phyloP scores from a whole-genome alignment of 768 basidiomycete species.

The Pleurotus djamor region DNA sequence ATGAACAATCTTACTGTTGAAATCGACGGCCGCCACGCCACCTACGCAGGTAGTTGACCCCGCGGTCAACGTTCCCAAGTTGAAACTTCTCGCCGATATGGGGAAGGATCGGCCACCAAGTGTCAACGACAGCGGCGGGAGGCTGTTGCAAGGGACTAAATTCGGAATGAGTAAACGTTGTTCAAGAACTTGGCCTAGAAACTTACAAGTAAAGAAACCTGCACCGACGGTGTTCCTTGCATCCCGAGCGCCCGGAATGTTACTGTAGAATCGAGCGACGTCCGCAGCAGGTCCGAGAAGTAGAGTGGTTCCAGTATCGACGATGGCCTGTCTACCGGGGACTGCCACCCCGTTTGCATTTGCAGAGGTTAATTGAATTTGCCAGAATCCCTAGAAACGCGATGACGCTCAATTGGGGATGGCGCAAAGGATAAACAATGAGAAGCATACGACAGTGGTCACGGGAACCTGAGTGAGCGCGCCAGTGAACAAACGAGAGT shows the following conservation, averaged over 20 bases:
- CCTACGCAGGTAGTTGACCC: constrained; percentile 46
- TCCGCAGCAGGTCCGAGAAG: constrained; percentile 24
- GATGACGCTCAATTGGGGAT: not conserved
- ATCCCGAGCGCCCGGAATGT: constrained; percentile 19
- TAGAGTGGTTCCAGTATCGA: constrained; percentile 36
- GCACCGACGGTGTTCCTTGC: constrained; percentile 7
- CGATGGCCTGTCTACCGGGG: constrained; percentile 17
- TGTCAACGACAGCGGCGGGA: constrained; percentile 26
- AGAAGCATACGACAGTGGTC: constrained; percentile 12
- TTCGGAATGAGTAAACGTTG: constrained; percentile 18
- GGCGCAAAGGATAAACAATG: not conserved
- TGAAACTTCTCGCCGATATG: constrained; percentile 41
- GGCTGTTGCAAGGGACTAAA: constrained; percentile 20
- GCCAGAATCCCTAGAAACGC: constrained; percentile 21
- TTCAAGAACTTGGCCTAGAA: constrained; percentile 11
- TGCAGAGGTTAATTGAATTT: constrained; percentile 14
- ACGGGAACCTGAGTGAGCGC: constrained; percentile 11
- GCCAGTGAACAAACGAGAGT: constrained; percentile 42
- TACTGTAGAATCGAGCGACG: constrained; percentile 19
- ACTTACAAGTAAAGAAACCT: constrained; percentile 11
- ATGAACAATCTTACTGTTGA: constrained; percentile 11
- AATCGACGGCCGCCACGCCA: constrained; percentile 46
- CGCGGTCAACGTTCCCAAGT: constrained; percentile 34
- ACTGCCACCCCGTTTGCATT: constrained; percentile 11
- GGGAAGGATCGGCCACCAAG: constrained; percentile 33